Conservation (phyloP, 352 stramenopile species). For the Aphanomyces stellatus region DNA sequence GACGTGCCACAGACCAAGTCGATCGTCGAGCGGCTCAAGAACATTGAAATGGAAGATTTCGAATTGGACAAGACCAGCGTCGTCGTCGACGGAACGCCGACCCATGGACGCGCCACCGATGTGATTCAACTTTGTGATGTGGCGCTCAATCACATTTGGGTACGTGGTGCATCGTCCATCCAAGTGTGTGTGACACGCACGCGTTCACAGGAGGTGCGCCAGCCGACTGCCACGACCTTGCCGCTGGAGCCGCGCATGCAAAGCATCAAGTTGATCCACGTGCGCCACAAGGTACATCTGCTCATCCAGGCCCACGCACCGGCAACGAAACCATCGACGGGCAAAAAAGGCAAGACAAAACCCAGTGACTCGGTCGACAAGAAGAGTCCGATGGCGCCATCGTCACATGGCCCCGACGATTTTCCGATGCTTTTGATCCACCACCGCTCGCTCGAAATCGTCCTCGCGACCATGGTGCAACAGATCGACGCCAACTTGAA, state of each 20-base stretch:
- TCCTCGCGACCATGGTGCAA: not conserved
- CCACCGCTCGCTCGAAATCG: conserved; percentile 5
- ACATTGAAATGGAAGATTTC: conserved; percentile 18
- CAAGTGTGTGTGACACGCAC: too few relatives aligned
- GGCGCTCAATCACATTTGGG: conserved; percentile 14
- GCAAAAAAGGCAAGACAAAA: not conserved
- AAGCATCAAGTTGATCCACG: not conserved
- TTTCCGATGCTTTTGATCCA: not conserved
- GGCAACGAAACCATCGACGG: not conserved
- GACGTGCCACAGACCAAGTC: not conserved
- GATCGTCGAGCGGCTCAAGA: conserved; percentile 7
- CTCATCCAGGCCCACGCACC: not conserved
- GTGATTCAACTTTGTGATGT: conserved; percentile 12
- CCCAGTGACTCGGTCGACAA: not conserved
- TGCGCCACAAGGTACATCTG: not conserved
- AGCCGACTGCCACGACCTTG: not conserved
- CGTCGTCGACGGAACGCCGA: not conserved
- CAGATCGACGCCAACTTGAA: conserved; percentile 4
- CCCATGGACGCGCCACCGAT: not conserved
- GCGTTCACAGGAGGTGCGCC: not conserved
- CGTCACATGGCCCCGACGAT: not conserved
- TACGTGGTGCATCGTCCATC: not conserved
- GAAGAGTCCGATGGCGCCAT: not conserved
- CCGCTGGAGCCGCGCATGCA: not conserved
- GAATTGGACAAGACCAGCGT: conserved; percentile 9